A percentile compares a stretch with the other conserved stretches of the same genome.
Evolutionary conservation across 208 protist genomes (phyloP).

Genomic region (Leptomonas seymouri): DNA sequence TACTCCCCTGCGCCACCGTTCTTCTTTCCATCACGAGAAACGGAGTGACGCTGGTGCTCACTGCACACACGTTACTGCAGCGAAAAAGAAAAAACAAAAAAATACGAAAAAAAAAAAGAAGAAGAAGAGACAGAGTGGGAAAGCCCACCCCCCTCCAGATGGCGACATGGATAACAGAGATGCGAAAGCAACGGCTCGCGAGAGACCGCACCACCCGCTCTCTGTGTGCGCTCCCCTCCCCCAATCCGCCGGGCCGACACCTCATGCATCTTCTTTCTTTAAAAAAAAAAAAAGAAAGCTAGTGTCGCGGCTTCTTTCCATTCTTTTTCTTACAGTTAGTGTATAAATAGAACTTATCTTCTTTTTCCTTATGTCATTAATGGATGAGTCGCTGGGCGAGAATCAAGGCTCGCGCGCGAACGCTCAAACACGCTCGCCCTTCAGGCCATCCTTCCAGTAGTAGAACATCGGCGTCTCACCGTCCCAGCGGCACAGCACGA

Average conservation of each 20-base stretch:
- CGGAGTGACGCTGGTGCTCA: neutral
- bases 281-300: neutral
- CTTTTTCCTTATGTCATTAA: conserved; percentile 12
- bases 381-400: neutral
- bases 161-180: neutral
- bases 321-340: no score
- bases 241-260: neutral
- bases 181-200: neutral
- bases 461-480: conserved; percentile 88
- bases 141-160: no score
- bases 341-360: neutral
- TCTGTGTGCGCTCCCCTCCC: neutral
- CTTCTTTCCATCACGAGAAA: neutral
- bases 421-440: conserved; percentile 81
- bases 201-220: neutral
- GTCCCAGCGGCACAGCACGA: conserved; percentile 91
- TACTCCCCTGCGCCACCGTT: neutral
- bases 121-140: conserved; percentile 4
- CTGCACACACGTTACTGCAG: neutral
- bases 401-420: neutral
- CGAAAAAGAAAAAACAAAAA: neutral
- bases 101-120: neutral
- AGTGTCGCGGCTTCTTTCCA: neutral
- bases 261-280: no score
- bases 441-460: conserved; percentile 92